phyloP scores from a whole-genome alignment of 2,329 filamentous ascomycete species.

The Paecilomyces sp. region DNA sequence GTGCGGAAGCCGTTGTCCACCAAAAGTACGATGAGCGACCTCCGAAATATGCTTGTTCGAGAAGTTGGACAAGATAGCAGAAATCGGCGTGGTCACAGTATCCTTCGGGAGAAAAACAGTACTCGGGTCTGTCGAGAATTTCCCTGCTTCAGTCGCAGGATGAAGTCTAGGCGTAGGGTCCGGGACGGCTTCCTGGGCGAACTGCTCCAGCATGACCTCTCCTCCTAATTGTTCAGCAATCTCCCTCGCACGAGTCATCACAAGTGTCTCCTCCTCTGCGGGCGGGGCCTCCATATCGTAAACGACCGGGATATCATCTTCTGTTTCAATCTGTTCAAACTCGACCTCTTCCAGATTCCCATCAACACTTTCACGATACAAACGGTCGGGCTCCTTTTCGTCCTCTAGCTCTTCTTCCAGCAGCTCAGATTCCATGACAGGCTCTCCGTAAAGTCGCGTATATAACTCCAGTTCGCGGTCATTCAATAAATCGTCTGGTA shows the following conservation, averaged over 20 bases:
- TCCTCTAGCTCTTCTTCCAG: conserved; percentile 19
- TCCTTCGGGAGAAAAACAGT: conserved; percentile 68
- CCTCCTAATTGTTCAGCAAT: conserved; percentile 33
- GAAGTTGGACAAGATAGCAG: conserved; percentile 58
- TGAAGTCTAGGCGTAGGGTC: conserved; percentile 55
- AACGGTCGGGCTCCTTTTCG: conserved; percentile 22
- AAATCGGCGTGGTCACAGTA: conserved; percentile 64
- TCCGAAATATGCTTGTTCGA: conserved; percentile 68
- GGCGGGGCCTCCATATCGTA: conserved; percentile 23
- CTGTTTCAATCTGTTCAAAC: conserved; percentile 9
- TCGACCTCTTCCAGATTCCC: conserved; percentile 31
- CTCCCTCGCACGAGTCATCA: conserved; percentile 28
- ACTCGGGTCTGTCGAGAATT: conserved; percentile 64
- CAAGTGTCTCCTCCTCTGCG: conserved; percentile 19
- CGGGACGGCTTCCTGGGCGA: conserved; percentile 32
- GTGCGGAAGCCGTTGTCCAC: conserved; percentile 66
- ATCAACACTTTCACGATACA: conserved; percentile 32
- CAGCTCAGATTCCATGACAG: conserved; percentile 39
- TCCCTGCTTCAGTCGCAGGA: conserved; percentile 65
- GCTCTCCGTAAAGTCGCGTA: conserved; percentile 71
- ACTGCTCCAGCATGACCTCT: conserved; percentile 37
- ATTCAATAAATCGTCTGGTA: conserved; percentile 65
- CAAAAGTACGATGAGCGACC: conserved; percentile 67
- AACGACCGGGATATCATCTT: conserved; percentile 16
- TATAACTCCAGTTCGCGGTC: conserved; percentile 68